A percentile compares a stretch with the other conserved stretches of the same genome.
These are phyloP conservation scores for Monascus ruber DNA, from an alignment of 2,329 filamentous ascomycete genomes.

Conservation along the genomic window DNA sequence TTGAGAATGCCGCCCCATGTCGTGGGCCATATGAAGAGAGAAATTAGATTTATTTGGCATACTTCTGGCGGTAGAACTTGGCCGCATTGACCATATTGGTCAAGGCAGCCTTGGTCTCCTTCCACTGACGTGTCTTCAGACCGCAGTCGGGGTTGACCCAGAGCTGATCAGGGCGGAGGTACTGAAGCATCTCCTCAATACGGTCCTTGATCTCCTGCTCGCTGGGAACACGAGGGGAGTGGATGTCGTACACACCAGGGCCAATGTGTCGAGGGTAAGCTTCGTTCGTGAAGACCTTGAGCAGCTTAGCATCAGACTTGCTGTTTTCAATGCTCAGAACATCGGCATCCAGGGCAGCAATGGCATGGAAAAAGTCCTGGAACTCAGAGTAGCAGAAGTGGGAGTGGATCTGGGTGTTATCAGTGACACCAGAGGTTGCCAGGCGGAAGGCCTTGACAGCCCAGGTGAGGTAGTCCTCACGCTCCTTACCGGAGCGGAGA, in stretches of 20 bases:
- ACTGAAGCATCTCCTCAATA: conserved; percentile 94
- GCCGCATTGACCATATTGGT: conserved; percentile 96
- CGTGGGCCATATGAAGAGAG: conserved; percentile 5
- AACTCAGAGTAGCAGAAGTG: conserved; percentile 99
- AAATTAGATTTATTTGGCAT: conserved; percentile 45
- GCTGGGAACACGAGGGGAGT: conserved; percentile 92
- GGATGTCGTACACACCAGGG: conserved; percentile 99
- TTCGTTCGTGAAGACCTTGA: conserved; percentile 96
- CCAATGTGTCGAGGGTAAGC: conserved; percentile 97
- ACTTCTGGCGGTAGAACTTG: conserved; percentile 90
- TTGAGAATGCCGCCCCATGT: conserved; percentile 12
- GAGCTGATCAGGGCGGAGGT: conserved; percentile 95
- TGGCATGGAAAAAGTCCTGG: conserved; percentile 99
- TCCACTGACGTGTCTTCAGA: conserved; percentile 98
- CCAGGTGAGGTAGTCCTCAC: conserved; percentile 94
- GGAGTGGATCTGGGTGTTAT: conserved; percentile 98
- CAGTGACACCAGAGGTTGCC: conserved; percentile 80
- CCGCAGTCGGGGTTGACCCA: conserved; percentile 99
- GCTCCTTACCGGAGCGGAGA: conserved; percentile 85
- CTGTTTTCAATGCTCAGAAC: conserved; percentile 99
- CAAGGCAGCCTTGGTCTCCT: conserved; percentile 94
- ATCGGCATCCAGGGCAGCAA: conserved; percentile 93
- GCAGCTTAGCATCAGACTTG: conserved; percentile 99
- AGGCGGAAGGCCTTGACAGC: conserved; percentile 97
- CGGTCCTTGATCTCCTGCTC: conserved; percentile 98